Evolutionary conservation across 2,329 filamentous ascomycete genomes (phyloP), one percentile per base, ranked within the genome.

Genomic region (Claviceps sp.): DNA sequence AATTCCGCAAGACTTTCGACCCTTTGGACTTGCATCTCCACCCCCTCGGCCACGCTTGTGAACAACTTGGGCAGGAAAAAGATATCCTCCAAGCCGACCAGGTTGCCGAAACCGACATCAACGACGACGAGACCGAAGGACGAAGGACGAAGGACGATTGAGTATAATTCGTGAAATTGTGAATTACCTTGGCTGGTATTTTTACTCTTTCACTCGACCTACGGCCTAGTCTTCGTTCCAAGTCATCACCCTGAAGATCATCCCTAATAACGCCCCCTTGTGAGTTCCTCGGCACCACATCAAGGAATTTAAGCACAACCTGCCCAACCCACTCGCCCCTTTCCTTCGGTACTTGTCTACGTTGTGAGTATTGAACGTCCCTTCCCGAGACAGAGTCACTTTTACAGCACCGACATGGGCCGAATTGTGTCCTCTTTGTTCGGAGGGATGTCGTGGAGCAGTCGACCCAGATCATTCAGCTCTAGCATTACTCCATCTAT

Each of bases 281-380:
- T 58, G 57, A 68, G 73, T 73, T 72, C 70, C 70, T 71, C 65
- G 65, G 64, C 62, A 63, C 64, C 63, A 63, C 64, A 56, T 64
- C 63, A 62, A 70, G 67, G 70, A 72, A 72, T 69, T 68, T 63
- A 61, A 62, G 58, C 62, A 59, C 55, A 55, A 56, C 57, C 56
- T 57, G 43, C 57, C 58, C 60, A 61, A 58, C 58, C 59, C 58
- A 61, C 58, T 55, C 52, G 54, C 58, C 57, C 60, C 58, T 62
- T 64, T 62, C 63, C 62, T 65, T 58, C 52, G 48, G 51, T 50
- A 53, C 43, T 45, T 51, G 48, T 52, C 50, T 46, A 54, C 53
- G 34, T 47, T 19, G 55, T 57, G 56, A 62, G 51, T 57, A 26
- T 44, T 22, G 22, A 14, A 44, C 5, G 60, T 64, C 62, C 65